Percentiles rank a stretch among this genome's conserved stretches.
These are phyloP conservation scores for Ocimum tenuiflorum DNA, from an alignment of 257 asterid species.

Conservation along the genomic window DNA sequence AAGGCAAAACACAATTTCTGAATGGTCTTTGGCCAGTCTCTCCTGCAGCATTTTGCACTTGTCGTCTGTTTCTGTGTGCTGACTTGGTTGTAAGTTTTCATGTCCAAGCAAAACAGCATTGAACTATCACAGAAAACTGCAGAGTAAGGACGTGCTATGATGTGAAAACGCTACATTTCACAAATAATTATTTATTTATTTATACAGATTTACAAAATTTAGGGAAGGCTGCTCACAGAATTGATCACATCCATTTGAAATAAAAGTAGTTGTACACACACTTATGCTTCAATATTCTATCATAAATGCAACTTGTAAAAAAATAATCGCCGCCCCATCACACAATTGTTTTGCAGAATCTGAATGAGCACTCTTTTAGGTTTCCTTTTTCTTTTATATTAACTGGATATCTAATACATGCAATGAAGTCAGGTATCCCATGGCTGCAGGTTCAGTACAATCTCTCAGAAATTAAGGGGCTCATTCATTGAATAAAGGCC, in stretches of 20 bases:
- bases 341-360: background rate
- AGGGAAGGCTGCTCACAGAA: background rate
- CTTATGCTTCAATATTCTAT: background rate
- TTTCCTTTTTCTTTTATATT: background rate
- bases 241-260: background rate
- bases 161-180: background rate
- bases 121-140: constrained; percentile 34
- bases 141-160: constrained; percentile 11
- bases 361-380: background rate
- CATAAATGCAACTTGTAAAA: background rate
- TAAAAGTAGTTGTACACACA: background rate
- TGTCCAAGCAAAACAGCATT: constrained; percentile 44
- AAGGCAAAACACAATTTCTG: constrained; percentile 54
- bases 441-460: background rate
- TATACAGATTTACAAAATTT: background rate
- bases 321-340: background rate
- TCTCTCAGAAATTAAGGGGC: background rate
- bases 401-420: background rate
- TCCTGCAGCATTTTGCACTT: constrained; percentile 33
- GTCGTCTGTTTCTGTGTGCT: constrained; percentile 27
- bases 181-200: background rate
- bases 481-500: too few relatives aligned
- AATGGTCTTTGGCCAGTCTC: constrained; percentile 42
- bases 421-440: background rate
- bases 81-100: constrained; percentile 28